Evolutionary conservation across 768 basidiomycete species (phyloP), one percentile per base, ranked within the genome.

Genomic region (Zangia roseola): DNA sequence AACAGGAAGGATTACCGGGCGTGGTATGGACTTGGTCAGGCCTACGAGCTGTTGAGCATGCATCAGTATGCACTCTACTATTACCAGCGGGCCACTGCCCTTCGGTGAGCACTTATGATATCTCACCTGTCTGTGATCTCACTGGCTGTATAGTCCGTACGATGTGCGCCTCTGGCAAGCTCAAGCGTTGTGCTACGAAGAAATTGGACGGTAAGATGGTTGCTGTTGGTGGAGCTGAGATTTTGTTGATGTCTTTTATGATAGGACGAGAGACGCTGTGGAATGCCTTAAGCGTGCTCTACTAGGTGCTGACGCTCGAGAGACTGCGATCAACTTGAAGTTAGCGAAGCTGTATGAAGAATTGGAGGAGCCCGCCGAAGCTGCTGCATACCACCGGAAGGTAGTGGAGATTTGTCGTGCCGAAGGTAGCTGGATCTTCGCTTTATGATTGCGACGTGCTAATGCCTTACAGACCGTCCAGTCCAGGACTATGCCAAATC

Each of bases 1-100:
- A 95, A 95, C 61, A 81, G 91, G 46, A 97, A 97, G 64, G 97
- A 99, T 70, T 97, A 97, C 62, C 73, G 95, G 49, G 95, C 94
- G 6, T 99, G 97, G 97, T 97, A 94, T 69, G 97, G 97, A 30
- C 83, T 99, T 44, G 97, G 95, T 4, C 97, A 99, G 65, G 93
- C 95, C 12, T 99, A 98, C 64, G 95, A 98, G 61, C 77, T 99
- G 20, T 72, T 98, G 45, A 94, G 88, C 62, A 98, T 98, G 94
- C 92, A 92, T 54, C 86, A 91, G 63, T 98, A 98, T 71, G 88
- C 95, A 6, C 74, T 98, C 24, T 84, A 95, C 68, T 99, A 98
- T 69, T 98, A 94, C 64, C 94, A 97, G 62, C 84, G 91, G 60
- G 94, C 97, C 4, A 94, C 94, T 23, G 89, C 94, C 17, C 74